A percentile compares a stretch with the other conserved stretches of the same genome.
Conservation (phyloP, 805 yeast genomes). For the Grigorovia jiainica region DNA sequence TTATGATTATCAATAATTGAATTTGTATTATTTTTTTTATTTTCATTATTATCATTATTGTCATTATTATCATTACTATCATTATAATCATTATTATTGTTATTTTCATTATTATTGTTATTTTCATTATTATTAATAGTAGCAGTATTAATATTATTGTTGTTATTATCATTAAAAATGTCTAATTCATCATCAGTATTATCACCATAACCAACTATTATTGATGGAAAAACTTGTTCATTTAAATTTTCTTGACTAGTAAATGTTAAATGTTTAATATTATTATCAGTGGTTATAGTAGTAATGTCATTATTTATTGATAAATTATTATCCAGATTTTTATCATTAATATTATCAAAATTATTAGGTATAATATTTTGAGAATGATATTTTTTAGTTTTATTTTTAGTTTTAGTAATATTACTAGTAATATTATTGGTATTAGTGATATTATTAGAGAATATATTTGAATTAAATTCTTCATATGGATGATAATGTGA, state of each 20-base stretch:
- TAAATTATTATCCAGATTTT: not conserved
- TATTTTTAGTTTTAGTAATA: not conserved
- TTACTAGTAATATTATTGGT: slow-evolving; percentile 1
- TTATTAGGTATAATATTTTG: not conserved
- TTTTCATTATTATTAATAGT: not conserved
- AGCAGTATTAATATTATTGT: not conserved
- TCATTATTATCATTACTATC: not conserved
- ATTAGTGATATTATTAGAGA: not conserved
- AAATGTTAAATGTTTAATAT: not conserved
- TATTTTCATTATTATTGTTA: slow-evolving; percentile 7
- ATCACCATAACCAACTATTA: slow-evolving; percentile 17
- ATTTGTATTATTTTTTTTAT: not conserved
- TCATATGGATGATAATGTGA: slow-evolving; percentile 9
- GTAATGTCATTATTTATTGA: no score
- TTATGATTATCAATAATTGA: no score
- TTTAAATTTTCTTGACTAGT: slow-evolving; percentile 4
- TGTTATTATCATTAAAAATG: not conserved
- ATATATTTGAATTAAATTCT: not conserved
- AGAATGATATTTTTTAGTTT: not conserved
- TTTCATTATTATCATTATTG: not conserved
- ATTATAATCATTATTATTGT: not conserved
- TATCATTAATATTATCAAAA: not conserved
- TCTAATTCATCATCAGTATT: slow-evolving; percentile 2
- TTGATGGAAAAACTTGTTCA: slow-evolving; percentile 17
- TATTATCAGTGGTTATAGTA: no score